Base-by-base conservation (phyloP, 257 asterid species). In the Lantana camara region DNA sequence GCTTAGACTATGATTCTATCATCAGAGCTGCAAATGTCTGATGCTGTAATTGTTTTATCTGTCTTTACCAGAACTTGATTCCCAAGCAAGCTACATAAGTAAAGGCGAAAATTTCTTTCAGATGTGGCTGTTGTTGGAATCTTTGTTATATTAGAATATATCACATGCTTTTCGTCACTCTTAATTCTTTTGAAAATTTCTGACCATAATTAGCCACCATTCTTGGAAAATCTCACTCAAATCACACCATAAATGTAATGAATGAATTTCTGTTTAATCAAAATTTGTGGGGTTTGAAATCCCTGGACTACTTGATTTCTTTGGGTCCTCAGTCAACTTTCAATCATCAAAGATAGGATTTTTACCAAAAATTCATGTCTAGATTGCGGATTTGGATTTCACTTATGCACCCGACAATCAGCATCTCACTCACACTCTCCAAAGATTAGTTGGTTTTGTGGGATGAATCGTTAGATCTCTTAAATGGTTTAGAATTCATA, bases 31-130 rank as follows among this genome's bases (percentile, higher is more conserved):
- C 16, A 42, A 50, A 15, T 34, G 32, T 68, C 34, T 73, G 13
- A 60, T 60, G 20, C 57, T 61, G 54, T 27, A 60, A n/a, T 52
- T 20, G 21, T 56, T 44, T 59, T 49, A 47, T 61, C 64, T 68
- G 64, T 64, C 76, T 71, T 71, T 52, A 64, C 29, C 68, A 46
- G 77, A 73, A 75, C 90, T 84, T 86, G 80, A 84, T 82, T 88
- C 88, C 72, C 80, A 88, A 85, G 96, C 91, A 80, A 82, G 56
- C 74, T 55, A 68, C 63, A 24, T 19, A 42, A 30, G 44, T 15
- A 65, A 67, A 23, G 27, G 35, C 48, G 15, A 48, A 67, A 38
- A 29, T 53, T n/a, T 22, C 41, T 54, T 41, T 6, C 60, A 66
- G 35, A 1, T 61, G 32, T 24, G 38, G n/a, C n/a, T 23, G 21